Base-by-base conservation (phyloP, 2,329 filamentous ascomycete species). In the Sclerotinia trifoliorum region DNA sequence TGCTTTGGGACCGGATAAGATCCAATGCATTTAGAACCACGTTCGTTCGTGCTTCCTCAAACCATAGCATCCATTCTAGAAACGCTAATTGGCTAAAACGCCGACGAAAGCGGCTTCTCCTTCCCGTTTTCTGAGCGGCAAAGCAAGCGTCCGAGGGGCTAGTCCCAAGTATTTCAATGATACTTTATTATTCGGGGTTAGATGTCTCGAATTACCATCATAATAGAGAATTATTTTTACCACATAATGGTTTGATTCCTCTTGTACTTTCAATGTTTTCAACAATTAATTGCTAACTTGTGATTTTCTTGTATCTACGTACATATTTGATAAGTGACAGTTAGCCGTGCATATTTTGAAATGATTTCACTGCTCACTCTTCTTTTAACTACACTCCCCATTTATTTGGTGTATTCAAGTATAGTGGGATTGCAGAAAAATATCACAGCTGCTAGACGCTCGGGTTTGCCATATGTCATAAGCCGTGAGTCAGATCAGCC, bases 401-500 rank as follows among this genome's bases (percentile, higher is more conserved):
- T 71, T 24, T 77, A 74, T 58, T 73, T 54, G 69, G 54, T 73
- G 21, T 75, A 72, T 62, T 70, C 70, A 3, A 73, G 68, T 48
- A 52, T 74, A 24, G 62, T 75, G 2, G 78, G 79, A n/a, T 73
- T 85, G 58, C 75, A 73, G 52, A 75, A 73, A 64, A 85, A 86
- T 70, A 81, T 87, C 63, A 78, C 77, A 13, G 79, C 80, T 44
- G 85, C 85, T 3, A 84, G 82, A 77, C 79, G 78, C 67, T 82
- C 81, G 21, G 84, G 84, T 7, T 73, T 88, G 65, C 82, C 81
- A 8, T 88, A 87, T 73, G 77, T 84, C 35, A 73, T 88, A 56
- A 75, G 81, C 35, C 85, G 86, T 88, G 78, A 73, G 84, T 83
- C 21, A 7, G 46, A 44, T 71, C 6, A 62, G 44, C 5, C 7